A percentile compares a stretch with the other conserved stretches of the same genome.
These are phyloP conservation scores for Erodium moschatum DNA, from an alignment of 441 rosid species.

Conservation along the genomic window DNA sequence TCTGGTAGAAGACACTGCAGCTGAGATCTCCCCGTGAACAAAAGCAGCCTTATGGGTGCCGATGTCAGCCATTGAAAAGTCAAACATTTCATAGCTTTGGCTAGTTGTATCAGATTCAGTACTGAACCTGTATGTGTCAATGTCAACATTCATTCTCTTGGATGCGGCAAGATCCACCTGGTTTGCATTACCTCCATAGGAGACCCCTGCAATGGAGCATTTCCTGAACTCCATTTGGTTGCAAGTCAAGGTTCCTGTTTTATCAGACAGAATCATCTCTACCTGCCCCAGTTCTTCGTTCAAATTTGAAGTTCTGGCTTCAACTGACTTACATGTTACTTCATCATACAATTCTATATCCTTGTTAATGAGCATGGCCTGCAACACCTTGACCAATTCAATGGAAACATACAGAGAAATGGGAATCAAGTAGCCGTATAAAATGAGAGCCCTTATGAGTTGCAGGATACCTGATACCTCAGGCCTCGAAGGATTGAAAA, in stretches of 20 bases:
- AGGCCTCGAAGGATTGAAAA: constrained; percentile 57
- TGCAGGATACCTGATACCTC: constrained; percentile 49
- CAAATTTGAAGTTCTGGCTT: constrained; percentile 60
- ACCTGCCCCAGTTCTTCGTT: constrained; percentile 99
- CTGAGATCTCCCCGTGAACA: constrained; percentile 13
- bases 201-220: constrained; percentile 76
- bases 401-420: constrained; percentile 90
- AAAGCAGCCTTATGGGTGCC: constrained; percentile 19
- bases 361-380: constrained; percentile 78
- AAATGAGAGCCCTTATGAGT: constrained; percentile 73
- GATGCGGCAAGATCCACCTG: constrained; percentile 77
- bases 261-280: constrained; percentile 87
- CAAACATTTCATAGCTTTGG: constrained; percentile 24
- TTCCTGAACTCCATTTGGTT: constrained; percentile 95
- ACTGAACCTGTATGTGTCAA: constrained; percentile 34
- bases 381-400: constrained; percentile 86
- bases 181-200: constrained; percentile 75
- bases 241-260: constrained; percentile 96
- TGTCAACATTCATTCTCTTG: constrained; percentile 45
- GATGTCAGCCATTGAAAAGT: constrained; percentile 18
- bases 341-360: constrained; percentile 76
- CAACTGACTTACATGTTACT: constrained; percentile 79
- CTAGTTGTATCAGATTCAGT: constrained; percentile 29
- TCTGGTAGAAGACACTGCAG: constrained; percentile 9
- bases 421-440: constrained; percentile 86